These are phyloP conservation scores for Yamadazyma jaroonii DNA, from an alignment of 1,139 yeast species.

Conservation along the genomic window DNA sequence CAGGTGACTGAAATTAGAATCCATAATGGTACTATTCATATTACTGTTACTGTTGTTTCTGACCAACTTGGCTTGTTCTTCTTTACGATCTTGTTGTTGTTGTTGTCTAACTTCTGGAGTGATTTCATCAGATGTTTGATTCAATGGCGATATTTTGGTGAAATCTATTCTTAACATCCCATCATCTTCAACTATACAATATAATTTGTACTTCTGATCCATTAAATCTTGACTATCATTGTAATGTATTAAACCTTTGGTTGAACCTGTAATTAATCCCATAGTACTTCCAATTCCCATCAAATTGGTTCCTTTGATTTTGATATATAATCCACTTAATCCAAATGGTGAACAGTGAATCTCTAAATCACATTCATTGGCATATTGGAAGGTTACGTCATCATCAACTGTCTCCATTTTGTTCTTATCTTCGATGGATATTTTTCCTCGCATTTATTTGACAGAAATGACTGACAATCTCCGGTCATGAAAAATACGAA, in stretches of 20 bases:
- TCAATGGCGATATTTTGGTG: conserved; percentile 41
- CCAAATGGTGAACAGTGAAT: conserved; percentile 61
- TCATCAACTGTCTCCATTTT: conserved; percentile 9
- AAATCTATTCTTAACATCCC: conserved; percentile 52
- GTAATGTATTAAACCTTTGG: conserved; percentile 50
- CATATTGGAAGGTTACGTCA: conserved; percentile 40
- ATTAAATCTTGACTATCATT: conserved; percentile 48
- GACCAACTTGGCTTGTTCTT: conserved; percentile 2
- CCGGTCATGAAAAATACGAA: too few species aligned
- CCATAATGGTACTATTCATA: neutral
- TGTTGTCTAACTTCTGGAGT: conserved; percentile 5
- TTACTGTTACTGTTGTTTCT: neutral
- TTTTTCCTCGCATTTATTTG: too few species aligned
- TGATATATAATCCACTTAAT: conserved; percentile 51
- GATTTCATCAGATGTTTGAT: conserved; percentile 14
- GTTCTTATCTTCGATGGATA: neutral
- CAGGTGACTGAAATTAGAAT: neutral
- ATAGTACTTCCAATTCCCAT: conserved; percentile 60
- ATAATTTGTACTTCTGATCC: conserved; percentile 50
- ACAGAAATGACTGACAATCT: too few species aligned
- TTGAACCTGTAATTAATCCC: conserved; percentile 55
- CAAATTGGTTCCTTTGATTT: conserved; percentile 49
- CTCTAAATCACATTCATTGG: conserved; percentile 54
- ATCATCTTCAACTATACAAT: conserved; percentile 50
- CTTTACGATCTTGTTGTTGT: conserved; percentile 3